Conservation (phyloP, 2,329 filamentous ascomycete genomes). For the Trichoderma asperellum region DNA sequence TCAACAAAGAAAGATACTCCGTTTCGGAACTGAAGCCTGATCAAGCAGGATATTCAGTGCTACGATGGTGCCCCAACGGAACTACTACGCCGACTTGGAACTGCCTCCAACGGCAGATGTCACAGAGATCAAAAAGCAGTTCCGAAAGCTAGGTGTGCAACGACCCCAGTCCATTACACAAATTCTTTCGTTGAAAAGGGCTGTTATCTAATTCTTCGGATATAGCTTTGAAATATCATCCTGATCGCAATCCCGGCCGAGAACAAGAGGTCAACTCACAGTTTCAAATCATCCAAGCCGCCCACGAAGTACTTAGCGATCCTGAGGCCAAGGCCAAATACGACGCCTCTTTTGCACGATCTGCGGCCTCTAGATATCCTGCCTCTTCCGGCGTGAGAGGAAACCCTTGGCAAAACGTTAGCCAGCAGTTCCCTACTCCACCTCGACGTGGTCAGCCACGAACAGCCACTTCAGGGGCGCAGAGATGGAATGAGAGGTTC, state of each 20-base stretch:
- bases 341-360: constrained; percentile 51
- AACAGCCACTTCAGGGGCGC: constrained; percentile 45
- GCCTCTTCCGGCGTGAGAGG: constrained; percentile 59
- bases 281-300: constrained; percentile 85
- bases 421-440: constrained; percentile 55
- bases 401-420: constrained; percentile 59
- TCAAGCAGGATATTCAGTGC: not conserved
- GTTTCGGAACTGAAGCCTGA: constrained; percentile 1
- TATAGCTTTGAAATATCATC: constrained; percentile 80
- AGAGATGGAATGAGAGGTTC: constrained; percentile 51
- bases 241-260: constrained; percentile 83
- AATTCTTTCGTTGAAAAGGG: constrained; percentile 34
- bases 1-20: constrained; percentile 7
- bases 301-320: constrained; percentile 72
- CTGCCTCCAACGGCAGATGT: constrained; percentile 68
- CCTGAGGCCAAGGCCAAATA: constrained; percentile 56
- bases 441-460: constrained; percentile 46
- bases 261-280: constrained; percentile 79
- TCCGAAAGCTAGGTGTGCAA: constrained; percentile 73
- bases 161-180: not conserved
- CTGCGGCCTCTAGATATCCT: constrained; percentile 44
- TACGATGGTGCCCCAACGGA: constrained; percentile 55
- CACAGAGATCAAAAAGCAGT: constrained; percentile 83
- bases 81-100: constrained; percentile 87
- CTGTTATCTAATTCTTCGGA: not conserved